Base-by-base conservation (phyloP, 768 basidiomycete genomes). In the Gloeostereum incarnatum region DNA sequence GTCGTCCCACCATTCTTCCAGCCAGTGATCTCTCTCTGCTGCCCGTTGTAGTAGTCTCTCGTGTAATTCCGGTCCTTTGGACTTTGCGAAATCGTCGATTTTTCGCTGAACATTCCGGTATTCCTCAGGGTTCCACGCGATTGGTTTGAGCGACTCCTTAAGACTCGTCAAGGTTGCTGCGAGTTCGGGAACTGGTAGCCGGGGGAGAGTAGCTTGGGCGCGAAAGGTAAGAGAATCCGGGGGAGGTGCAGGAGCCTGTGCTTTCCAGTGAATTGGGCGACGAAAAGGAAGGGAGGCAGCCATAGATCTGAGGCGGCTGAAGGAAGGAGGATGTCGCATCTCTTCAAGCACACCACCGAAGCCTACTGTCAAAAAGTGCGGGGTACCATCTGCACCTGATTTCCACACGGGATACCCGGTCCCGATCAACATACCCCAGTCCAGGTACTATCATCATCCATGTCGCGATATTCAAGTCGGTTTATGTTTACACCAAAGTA, bases 1-100 rank as follows among this genome's bases (percentile, higher is more conserved):
- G 46, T 88, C 81, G 54, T 97, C 91, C 92, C 93, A 97, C 90
- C 93, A 96, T 41, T 86, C 75, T 48, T 89, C 86, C 18, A 97
- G 65, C 92, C 92, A 97, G 49, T 89, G 84, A 25, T 69, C 65
- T 31, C 63, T 71, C 43, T 71, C 68, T 18, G 60, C 61, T 13
- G 73, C 68, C 31, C 75, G 66, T 29, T 68, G 55, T 44, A 78
- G 59, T 40, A 96, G 60, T 20, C 81, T 59, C 31, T 63, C 53
- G 44, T 94, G 91, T 22, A 94, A 67, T 51, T 68, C 59, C 4
- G 57, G 67, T 0, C 69, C 78, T 32, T 65, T 66, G 1, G 52
- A 57, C 3, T 40, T 44, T 6, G 57, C 76, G 46, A 90, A 87
- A 3, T 69, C 62, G 44, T 86, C 76, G 45, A 97, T 85, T 53